Percentiles rank a stretch among this genome's conserved stretches.
phyloP scores from a whole-genome alignment of 164 flowering plant genomes.

The Aristolochia fimbriata region DNA sequence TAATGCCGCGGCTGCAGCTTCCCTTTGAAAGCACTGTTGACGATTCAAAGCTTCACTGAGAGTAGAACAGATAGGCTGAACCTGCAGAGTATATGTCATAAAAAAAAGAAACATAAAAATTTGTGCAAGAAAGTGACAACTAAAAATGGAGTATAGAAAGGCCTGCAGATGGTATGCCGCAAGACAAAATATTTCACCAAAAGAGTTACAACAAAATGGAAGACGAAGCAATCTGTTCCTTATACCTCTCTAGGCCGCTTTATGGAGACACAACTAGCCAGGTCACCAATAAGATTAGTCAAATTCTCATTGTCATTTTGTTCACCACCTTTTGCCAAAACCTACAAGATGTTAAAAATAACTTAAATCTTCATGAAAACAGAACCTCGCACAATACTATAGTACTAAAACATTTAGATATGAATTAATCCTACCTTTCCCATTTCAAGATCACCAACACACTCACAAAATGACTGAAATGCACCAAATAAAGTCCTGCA shows the following conservation, averaged over 20 bases:
- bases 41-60: slow-evolving; percentile 56
- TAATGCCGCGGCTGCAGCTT: slow-evolving; percentile 93
- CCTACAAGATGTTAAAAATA: slow-evolving; percentile 22
- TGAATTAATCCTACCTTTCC: slow-evolving; percentile 59
- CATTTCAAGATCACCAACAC: slow-evolving; percentile 99
- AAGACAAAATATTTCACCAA: no score
- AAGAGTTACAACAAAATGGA: not conserved
- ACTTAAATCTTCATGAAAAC: not conserved
- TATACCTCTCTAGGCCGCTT: slow-evolving; percentile 97
- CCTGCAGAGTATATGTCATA: slow-evolving; percentile 20
- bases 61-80: slow-evolving; percentile 49
- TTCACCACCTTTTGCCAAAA: slow-evolving; percentile 82
- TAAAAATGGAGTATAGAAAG: no score
- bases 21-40: slow-evolving; percentile 52
- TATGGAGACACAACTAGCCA: slow-evolving; percentile 78
- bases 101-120: not conserved
- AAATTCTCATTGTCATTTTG: slow-evolving; percentile 75
- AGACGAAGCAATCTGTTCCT: not conserved
- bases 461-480: slow-evolving; percentile 95
- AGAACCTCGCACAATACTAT: not conserved
- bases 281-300: slow-evolving; percentile 77
- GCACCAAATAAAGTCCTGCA: slow-evolving; percentile 69
- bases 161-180: no score
- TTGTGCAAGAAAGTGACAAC: not conserved
- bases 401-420: no score